These are phyloP conservation scores for Extremus antarcticus DNA, from an alignment of 495 filamentous ascomycete genomes.

Conservation along the genomic window DNA sequence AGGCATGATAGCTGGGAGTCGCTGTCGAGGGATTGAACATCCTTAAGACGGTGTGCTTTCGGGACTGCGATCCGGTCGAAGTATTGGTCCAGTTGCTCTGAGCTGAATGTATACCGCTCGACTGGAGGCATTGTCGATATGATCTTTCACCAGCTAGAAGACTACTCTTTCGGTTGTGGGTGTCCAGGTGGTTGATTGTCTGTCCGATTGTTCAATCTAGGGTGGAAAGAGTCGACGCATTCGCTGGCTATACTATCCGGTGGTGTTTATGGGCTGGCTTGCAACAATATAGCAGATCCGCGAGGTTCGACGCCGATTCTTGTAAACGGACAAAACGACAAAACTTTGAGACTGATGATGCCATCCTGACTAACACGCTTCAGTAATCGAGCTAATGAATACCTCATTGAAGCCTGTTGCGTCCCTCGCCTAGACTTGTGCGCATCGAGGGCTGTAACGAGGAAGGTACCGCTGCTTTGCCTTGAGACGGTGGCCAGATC, in stretches of 20 bases:
- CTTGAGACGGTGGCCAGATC: too few species aligned
- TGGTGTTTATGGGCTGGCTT: too few species aligned
- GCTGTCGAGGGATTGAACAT: conserved; percentile 11
- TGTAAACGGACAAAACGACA: neutral
- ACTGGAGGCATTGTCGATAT: neutral
- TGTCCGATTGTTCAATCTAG: neutral
- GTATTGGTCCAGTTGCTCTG: conserved; percentile 20
- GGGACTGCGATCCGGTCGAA: conserved; percentile 24
- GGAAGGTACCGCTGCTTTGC: too few species aligned
- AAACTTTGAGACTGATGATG: neutral
- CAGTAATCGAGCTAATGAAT: neutral
- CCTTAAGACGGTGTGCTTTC: conserved; percentile 13
- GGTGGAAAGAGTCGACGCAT: too few species aligned
- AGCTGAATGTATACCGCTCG: neutral
- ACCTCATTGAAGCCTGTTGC: too few species aligned
- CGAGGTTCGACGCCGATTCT: too few species aligned
- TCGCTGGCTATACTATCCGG: too few species aligned
- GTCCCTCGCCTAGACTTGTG: too few species aligned
- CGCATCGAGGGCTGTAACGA: too few species aligned
- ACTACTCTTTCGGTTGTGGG: too few species aligned
- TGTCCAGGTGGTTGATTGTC: too few species aligned
- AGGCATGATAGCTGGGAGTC: conserved; percentile 5
- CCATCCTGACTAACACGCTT: neutral
- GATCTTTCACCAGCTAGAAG: neutral
- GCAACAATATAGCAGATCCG: too few species aligned